Conservation (phyloP, 306 rosid species). For the Mucuna pruriens region DNA sequence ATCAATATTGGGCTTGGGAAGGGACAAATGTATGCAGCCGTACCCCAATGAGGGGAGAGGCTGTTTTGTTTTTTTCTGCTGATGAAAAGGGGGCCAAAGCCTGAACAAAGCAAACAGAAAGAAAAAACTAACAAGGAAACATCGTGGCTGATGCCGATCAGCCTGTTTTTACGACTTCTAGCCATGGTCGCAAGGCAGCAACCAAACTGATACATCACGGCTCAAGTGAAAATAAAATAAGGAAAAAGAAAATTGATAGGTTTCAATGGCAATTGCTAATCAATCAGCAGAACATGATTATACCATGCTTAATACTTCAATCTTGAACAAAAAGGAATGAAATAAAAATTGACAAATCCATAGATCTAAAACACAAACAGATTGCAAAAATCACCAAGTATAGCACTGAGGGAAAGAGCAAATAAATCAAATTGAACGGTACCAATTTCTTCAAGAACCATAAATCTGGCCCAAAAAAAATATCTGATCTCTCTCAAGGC, state of each 20-base stretch:
- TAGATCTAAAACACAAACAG: constrained; percentile 22
- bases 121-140: too few relatives aligned
- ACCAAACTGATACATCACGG: not conserved
- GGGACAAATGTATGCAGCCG: not conserved
- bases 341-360: constrained; percentile 28
- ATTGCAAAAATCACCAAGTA: not conserved
- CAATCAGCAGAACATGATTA: constrained; percentile 18
- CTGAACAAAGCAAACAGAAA: too few relatives aligned
- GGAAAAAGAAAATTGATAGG: not conserved
- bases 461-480: not conserved
- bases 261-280: constrained; percentile 23
- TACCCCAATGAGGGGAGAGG: not conserved
- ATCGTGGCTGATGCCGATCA: too few relatives aligned
- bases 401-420: not conserved
- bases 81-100: too few relatives aligned
- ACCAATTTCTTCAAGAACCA: constrained; percentile 17
- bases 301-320: constrained; percentile 16
- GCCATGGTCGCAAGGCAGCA: not conserved
- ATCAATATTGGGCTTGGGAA: not conserved
- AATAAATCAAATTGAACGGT: constrained; percentile 21
- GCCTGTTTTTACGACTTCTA: not conserved
- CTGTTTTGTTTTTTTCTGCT: too few relatives aligned
- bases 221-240: constrained; percentile 1
- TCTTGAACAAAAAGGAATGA: constrained; percentile 12
- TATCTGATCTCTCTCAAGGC: not conserved